phyloP scores from a whole-genome alignment of 768 basidiomycete genomes.

The Phlebiopsis gigantea region DNA sequence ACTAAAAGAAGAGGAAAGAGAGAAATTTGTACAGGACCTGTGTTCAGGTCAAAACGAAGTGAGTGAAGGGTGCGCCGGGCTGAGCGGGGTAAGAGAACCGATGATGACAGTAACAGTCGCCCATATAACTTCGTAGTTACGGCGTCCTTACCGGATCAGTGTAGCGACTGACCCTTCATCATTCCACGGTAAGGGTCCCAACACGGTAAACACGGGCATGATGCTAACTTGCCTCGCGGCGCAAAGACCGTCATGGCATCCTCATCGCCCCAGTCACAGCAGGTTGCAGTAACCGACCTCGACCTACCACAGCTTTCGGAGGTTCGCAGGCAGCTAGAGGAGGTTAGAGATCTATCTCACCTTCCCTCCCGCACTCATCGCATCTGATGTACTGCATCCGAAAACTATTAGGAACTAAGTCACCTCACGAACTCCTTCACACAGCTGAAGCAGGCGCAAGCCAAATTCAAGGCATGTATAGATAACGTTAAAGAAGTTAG shows the following conservation, averaged over 20 bases:
- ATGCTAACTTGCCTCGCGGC: background rate
- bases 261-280: conserved; percentile 47
- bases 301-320: conserved; percentile 83
- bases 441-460: conserved; percentile 89
- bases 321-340: conserved; percentile 88
- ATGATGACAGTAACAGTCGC: background rate
- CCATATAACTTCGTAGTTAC: background rate
- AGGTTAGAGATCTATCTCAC: conserved; percentile 42
- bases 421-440: conserved; percentile 90
- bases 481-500: conserved; percentile 76
- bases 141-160: background rate
- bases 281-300: conserved; percentile 77
- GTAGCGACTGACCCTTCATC: background rate
- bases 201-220: background rate
- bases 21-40: background rate
- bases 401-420: conserved; percentile 69
- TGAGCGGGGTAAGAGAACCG: background rate
- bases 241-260: background rate
- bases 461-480: conserved; percentile 85
- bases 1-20: background rate
- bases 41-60: background rate
- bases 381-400: background rate
- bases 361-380: background rate
- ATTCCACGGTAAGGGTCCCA: background rate
- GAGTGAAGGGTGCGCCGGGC: background rate